Evolutionary conservation across 2,329 filamentous ascomycete genomes (phyloP), one percentile per base, ranked within the genome.

Genomic region (Aspergillus sp.): DNA sequence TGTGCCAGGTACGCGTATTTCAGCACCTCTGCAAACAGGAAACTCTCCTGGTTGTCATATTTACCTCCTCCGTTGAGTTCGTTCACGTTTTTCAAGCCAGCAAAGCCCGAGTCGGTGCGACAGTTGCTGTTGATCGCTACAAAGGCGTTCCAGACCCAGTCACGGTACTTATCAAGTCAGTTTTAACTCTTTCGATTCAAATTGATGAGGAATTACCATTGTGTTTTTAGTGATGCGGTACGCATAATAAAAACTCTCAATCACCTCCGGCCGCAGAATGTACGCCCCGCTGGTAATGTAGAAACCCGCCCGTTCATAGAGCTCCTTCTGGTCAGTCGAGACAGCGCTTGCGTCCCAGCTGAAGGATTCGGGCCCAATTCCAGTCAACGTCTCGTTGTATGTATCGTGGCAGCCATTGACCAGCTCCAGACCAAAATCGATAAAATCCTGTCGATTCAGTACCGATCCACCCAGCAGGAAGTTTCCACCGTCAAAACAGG

Each of bases 221-320:
- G 19, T 19, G 19, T 19, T 19, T 19, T 19, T 19, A 19, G 89
- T 95, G 1, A 85, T 79, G 40, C 88, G 82, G 71, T 87, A 94
- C 2, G 89, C 87, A 65, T 95, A 93, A 74, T 94, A 95, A 64
- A 84, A 84, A 53, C 81, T 86, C 70, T 95, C 89, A 30, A 94
- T 76, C 4, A 90, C 87, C 67, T 94, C 89, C 0, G 88, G 85
- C 0, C 89, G 79, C 28, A 94, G 76, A 7, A 84, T 70, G 63
- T 94, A 95, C 6, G 65, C 58, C 0, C 69, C 58, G 34, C 72
- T 69, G 0, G 67, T 74, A 59, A 89, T 83, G 68, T 82, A 94
- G 72, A 88, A 94, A 4, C 89, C 89, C 1, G 81, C 72, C 50
- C 67, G 60, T 2, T 77, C 58, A 66, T 85, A 93, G 50, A 94